A percentile compares a stretch with the other conserved stretches of the same genome.
Evolutionary conservation across 305 asterid genomes (phyloP).

Genomic region (Caryopteris hybrid): DNA sequence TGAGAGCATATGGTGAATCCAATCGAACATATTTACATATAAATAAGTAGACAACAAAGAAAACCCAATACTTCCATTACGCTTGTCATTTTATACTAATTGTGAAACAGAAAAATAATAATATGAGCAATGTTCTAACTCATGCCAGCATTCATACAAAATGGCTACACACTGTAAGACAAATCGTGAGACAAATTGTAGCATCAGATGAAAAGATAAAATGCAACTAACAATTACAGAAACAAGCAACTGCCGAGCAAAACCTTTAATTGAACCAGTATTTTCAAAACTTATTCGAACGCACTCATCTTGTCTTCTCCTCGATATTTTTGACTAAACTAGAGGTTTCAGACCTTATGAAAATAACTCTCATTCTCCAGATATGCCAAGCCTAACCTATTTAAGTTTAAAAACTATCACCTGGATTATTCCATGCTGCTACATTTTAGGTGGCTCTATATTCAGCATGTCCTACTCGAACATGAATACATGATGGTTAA

Average conservation of each 20-base stretch:
- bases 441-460: not conserved
- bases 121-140: not conserved
- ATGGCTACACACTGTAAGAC: not conserved
- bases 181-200: not conserved
- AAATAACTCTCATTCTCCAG: not conserved
- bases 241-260: not conserved
- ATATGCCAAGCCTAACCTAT: not conserved
- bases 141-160: not conserved
- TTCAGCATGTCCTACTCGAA: no score
- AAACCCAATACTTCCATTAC: constrained; percentile 1
- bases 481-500: not conserved
- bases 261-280: not conserved
- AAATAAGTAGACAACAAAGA: not conserved
- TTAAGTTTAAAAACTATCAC: not conserved
- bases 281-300: not conserved
- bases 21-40: constrained; percentile 1
- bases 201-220: not conserved
- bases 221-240: not conserved
- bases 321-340: not conserved
- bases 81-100: not conserved
- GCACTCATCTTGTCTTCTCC: not conserved
- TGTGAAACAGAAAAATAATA: not conserved
- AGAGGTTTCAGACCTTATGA: not conserved
- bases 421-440: not conserved
- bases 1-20: not conserved